phyloP scores from a whole-genome alignment of 805 yeast genomes.

The Metschnikowia cerradonensis region DNA sequence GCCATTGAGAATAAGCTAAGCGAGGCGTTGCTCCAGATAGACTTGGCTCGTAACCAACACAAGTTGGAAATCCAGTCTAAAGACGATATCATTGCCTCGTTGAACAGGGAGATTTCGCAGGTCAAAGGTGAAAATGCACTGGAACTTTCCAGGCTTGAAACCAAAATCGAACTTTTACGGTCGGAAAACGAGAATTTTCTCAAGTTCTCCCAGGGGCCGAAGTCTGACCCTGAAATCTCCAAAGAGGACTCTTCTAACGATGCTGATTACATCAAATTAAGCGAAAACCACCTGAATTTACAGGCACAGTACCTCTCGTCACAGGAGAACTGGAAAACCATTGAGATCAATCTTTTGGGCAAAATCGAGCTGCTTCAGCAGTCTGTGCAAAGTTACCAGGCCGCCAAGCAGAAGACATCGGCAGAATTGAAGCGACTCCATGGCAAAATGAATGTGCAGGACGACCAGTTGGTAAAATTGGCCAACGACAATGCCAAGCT shows the following conservation, averaged over 20 bases:
- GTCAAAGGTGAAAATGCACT: constrained; percentile 32
- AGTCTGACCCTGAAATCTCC: background rate
- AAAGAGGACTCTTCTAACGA: constrained; percentile 23
- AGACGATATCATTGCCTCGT: constrained; percentile 28
- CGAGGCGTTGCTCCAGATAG: constrained; percentile 32
- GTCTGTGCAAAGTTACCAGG: constrained; percentile 27
- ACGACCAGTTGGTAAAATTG: constrained; percentile 24
- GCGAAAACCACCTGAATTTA: constrained; percentile 49
- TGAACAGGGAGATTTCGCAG: constrained; percentile 27
- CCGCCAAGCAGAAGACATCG: constrained; percentile 23
- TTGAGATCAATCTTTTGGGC: constrained; percentile 61
- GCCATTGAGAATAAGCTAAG: constrained; percentile 21
- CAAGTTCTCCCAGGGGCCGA: constrained; percentile 5
- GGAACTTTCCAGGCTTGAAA: constrained; percentile 61
- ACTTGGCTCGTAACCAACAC: constrained; percentile 20
- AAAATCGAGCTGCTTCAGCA: constrained; percentile 38
- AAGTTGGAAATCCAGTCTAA: constrained; percentile 34
- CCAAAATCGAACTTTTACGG: constrained; percentile 64
- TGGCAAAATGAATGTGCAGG: constrained; percentile 12
- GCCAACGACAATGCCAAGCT: constrained; percentile 3
- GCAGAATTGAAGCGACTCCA: constrained; percentile 33
- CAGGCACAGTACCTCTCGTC: constrained; percentile 73
- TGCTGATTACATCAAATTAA: constrained; percentile 40
- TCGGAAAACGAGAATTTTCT: constrained; percentile 49
- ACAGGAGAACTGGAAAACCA: constrained; percentile 76